A percentile compares a stretch with the other conserved stretches of the same genome.
These are phyloP conservation scores for Nemania serpens DNA, from an alignment of 2,329 filamentous ascomycete species.

Conservation along the genomic window DNA sequence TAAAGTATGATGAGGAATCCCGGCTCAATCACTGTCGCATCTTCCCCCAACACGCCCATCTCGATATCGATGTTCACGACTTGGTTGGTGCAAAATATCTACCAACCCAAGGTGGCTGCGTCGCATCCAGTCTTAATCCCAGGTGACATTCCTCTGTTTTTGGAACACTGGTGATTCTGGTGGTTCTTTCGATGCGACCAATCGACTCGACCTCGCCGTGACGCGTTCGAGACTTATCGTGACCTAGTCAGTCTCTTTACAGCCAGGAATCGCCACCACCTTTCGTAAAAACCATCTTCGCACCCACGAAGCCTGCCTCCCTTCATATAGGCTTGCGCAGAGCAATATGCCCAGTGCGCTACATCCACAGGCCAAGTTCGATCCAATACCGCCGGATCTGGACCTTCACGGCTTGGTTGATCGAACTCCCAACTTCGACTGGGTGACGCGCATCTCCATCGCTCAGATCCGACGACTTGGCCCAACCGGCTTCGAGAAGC, in stretches of 20 bases:
- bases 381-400: conserved; percentile 85
- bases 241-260: not conserved
- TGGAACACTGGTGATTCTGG: not conserved
- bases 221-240: conserved; percentile 18
- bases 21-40: too few relatives aligned
- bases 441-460: conserved; percentile 78
- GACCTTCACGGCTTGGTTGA: conserved; percentile 79
- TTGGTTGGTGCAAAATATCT: too few relatives aligned
- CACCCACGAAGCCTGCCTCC: not conserved
- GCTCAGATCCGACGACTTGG: conserved; percentile 79
- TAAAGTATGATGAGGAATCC: too few relatives aligned
- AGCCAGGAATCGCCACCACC: not conserved
- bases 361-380: conserved; percentile 85
- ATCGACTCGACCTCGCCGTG: not conserved
- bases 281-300: not conserved
- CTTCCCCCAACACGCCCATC: too few relatives aligned
- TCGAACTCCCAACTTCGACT: conserved; percentile 81
- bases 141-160: not conserved
- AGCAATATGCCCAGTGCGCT: conserved; percentile 71
- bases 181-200: conserved; percentile 1
- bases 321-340: not conserved
- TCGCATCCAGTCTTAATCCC: too few relatives aligned
- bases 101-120: too few relatives aligned
- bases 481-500: conserved; percentile 79
- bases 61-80: too few relatives aligned